phyloP scores from a whole-genome alignment of 495 filamentous ascomycete species.

The Podospora pseudoanserina region DNA sequence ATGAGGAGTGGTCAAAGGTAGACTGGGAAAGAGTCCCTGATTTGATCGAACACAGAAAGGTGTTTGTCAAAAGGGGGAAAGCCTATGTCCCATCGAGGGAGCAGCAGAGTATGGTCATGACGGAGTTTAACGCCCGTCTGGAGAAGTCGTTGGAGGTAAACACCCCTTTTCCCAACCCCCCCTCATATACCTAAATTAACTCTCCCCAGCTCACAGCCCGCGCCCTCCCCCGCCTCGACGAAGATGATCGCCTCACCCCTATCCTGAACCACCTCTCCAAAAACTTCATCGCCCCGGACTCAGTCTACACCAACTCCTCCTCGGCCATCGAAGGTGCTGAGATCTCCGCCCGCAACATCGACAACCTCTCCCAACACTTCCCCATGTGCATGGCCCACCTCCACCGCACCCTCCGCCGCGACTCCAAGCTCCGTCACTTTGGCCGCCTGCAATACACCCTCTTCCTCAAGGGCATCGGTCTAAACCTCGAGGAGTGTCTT shows the following conservation, averaged over 20 bases:
- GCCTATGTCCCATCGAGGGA: slow-evolving; percentile 88
- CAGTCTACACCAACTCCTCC: slow-evolving; percentile 60
- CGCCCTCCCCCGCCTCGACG: slow-evolving; percentile 86
- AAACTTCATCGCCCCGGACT: slow-evolving; percentile 88
- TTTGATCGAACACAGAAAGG: slow-evolving; percentile 72
- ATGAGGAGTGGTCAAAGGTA: slow-evolving; percentile 89
- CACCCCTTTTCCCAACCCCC: slow-evolving; percentile 5
- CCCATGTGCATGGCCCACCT: slow-evolving; percentile 92
- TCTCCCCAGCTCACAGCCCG: slow-evolving; percentile 64
- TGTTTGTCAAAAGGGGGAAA: slow-evolving; percentile 74
- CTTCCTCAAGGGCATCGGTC: slow-evolving; percentile 95
- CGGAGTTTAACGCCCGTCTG: slow-evolving; percentile 73
- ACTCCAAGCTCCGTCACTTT: slow-evolving; percentile 86
- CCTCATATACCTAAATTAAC: slow-evolving; percentile 28
- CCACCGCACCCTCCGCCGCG: slow-evolving; percentile 76
- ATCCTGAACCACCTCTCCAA: slow-evolving; percentile 90
- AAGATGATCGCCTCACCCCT: slow-evolving; percentile 91
- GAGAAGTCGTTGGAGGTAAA: slow-evolving; percentile 73
- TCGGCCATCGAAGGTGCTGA: slow-evolving; percentile 56
- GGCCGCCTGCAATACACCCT: slow-evolving; percentile 93
- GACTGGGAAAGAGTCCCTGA: slow-evolving; percentile 93
- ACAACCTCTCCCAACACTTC: slow-evolving; percentile 80
- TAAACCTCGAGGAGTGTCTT: slow-evolving; percentile 88
- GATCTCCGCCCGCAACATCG: slow-evolving; percentile 75
- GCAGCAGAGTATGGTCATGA: slow-evolving; percentile 81